Base-by-base conservation (phyloP, 495 filamentous ascomycete species). In the Extremus antarcticus region DNA sequence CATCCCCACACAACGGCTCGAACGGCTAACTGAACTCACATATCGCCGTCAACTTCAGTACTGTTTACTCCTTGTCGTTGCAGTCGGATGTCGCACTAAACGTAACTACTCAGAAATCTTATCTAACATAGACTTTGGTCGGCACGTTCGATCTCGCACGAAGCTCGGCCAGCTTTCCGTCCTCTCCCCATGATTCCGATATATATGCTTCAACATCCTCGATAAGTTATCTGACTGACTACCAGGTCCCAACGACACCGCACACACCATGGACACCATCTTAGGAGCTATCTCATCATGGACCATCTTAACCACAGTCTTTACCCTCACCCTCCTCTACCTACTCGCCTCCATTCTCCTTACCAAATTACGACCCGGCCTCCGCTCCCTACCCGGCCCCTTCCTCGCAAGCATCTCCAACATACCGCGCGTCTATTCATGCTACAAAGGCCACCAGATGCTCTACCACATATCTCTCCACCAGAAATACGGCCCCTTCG, bases 401-500 rank as follows among this genome's bases (percentile, higher is more conserved):
- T 69, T 71, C 35, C 45, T 67, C 3, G 68, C 72, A 2, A 57
- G 55, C 9, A 53, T 75, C 25, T 69, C 71, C 0, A 64, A 70
- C 47, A 55, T 75, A 1, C 57, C 58, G 0, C 63, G 72, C 0
- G 43, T 69, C 0, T 59, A 50, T n/a, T 66, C 65, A 2, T 51
- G 63, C 17, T 50, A 67, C 39, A 55, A 53, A 0, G 57, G 57
- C 22, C 19, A 20, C 9, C 47, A 51, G 24, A 45, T 47, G 35
- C 51, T 65, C 39, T 63, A 68, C 13, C 71, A 74, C 20, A 50
- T 65, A 2, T 56, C 51, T 4, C 62, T 83, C 8, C 81, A 83
- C 53, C 23, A 61, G 17, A 64, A 64, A 21, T 78, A 82, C 61
- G 82, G 80, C 0, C 65, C 69, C 1, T 62, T 76, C 1, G 80